phyloP scores from a whole-genome alignment of 768 basidiomycete genomes.

The Lyophyllum decastes region DNA sequence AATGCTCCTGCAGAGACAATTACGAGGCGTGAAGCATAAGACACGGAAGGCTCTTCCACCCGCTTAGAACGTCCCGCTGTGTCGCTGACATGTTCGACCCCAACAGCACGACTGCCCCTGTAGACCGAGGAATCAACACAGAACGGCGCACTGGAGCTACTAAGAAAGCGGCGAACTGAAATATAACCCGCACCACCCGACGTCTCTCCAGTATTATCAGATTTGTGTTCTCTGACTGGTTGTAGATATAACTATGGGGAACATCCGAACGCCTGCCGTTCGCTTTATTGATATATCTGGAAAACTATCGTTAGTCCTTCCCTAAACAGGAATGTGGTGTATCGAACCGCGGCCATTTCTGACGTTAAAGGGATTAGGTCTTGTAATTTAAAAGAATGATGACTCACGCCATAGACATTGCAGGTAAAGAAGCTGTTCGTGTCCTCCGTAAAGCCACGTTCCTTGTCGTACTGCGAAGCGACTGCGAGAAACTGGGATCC shows the following conservation, averaged over 20 bases:
- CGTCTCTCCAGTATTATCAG: conserved; percentile 40
- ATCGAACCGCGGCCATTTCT: conserved; percentile 1
- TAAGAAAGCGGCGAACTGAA: conserved; percentile 38
- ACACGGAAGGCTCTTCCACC: conserved; percentile 21
- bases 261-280: conserved; percentile 60
- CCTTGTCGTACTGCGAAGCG: conserved; percentile 48
- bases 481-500: conserved; percentile 48
- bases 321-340: neutral
- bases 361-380: neutral
- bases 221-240: conserved; percentile 42
- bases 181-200: conserved; percentile 48
- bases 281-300: conserved; percentile 52
- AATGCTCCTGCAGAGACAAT: conserved; percentile 56
- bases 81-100: conserved; percentile 53
- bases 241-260: conserved; percentile 54
- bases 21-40: conserved; percentile 44
- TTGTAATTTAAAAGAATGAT: neutral
- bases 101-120: conserved; percentile 44
- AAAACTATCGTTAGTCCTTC: neutral
- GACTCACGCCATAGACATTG: conserved; percentile 50
- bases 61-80: conserved; percentile 25
- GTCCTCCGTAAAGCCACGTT: conserved; percentile 45
- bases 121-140: neutral
- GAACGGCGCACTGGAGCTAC: neutral
- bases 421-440: conserved; percentile 45